Base-by-base conservation (phyloP, 2,329 filamentous ascomycete species). In the Spiromastix sp. region DNA sequence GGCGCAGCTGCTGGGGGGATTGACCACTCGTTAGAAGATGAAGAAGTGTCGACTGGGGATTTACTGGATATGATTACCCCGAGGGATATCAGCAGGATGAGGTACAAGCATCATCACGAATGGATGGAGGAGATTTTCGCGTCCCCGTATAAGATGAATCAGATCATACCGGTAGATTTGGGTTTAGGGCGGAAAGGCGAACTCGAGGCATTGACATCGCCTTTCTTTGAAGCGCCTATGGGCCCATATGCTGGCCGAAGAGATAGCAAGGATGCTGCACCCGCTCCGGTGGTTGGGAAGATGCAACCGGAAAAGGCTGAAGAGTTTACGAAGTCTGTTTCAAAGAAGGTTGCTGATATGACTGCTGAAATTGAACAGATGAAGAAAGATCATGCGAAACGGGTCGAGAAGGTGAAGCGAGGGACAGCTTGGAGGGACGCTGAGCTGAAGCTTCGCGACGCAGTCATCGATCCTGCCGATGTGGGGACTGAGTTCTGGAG, bases 41-140 rank as follows among this genome's bases (percentile, higher is more conserved):
- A 96, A 56, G 89, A 95, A 51, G 82, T 81, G 3, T 82, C 81
- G 5, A 72, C 83, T 13, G 86, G 86, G 18, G 91, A 98, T 56
- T 72, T 87, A 55, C 85, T 98, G 50, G 91, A 98, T 54, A 76
- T 85, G 43, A 67, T 95, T 42, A 89, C 85, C 0, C 87, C 87
- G 3, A 75, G 87, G 28, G 91, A 98, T 44, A 81, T 98, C 42
- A 93, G 86, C 48, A 68, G 85, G 41, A 76, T 78, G 44, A 76
- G 91, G 37, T 98, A 95, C 57, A 81, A 81, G 55, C 86, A 95
- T 54, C 93, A 98, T 50, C 89, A 98, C 51, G 85, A 94, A 57
- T 96, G 89, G 91, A 94, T 98, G 85, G 91, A 96, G 53, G 89
- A 98, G 60, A 79, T 98, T 18, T 74, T 96, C 36, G 85, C 83